Conservation (phyloP, 1,139 yeast species). For the Yamadazyma oceani region DNA sequence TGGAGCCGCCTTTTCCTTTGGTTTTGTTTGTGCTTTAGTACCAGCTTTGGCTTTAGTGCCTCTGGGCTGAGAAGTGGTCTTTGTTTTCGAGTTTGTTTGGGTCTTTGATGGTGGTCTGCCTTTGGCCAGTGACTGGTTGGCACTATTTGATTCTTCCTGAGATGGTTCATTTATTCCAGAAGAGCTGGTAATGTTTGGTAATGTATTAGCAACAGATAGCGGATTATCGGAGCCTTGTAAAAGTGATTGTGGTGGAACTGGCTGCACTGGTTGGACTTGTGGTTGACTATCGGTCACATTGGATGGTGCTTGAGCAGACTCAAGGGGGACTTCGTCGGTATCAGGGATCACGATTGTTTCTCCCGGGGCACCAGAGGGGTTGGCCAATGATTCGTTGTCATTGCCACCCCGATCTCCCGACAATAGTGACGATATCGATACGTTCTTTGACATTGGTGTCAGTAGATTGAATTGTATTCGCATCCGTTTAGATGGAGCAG, state of each 20-base stretch:
- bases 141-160: no score
- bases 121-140: no score
- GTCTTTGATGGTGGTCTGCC: no score
- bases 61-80: neutral
- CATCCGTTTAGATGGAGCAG: no score
- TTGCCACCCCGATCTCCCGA: conserved; percentile 8
- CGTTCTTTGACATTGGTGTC: conserved; percentile 17
- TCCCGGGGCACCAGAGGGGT: neutral
- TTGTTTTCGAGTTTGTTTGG: neutral
- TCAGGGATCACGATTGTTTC: neutral
- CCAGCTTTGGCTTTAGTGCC: neutral
- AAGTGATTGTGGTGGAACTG: neutral
- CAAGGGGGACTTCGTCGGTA: neutral
- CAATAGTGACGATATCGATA: conserved; percentile 27
- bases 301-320: no score
- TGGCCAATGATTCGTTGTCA: neutral
- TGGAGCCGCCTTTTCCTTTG: neutral
- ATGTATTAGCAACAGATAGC: no score
- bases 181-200: no score
- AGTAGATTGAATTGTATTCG: no score
- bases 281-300: no score
- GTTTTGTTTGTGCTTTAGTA: neutral
- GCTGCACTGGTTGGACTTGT: neutral
- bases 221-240: neutral
- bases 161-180: no score